These are phyloP conservation scores for Leptographium lundbergii DNA, from an alignment of 2,329 filamentous ascomycete genomes.

Conservation along the genomic window DNA sequence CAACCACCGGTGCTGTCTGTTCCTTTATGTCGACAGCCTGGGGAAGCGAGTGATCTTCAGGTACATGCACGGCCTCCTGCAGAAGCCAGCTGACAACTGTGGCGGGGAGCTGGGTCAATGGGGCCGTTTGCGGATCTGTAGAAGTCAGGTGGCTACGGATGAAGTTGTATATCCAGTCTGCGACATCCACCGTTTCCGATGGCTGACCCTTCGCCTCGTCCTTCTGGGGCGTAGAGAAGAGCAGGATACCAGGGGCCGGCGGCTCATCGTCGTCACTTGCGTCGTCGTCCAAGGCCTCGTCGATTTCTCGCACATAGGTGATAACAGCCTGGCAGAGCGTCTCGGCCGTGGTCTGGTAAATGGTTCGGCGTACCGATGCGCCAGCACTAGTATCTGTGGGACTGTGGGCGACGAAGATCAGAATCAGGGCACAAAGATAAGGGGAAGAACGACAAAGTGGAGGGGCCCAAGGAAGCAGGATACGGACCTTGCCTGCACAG, in stretches of 20 bases:
- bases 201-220: neutral
- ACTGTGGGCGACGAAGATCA: neutral
- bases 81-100: neutral
- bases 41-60: neutral
- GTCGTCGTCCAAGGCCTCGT: neutral
- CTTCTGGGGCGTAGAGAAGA: neutral
- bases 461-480: neutral
- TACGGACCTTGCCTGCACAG: neutral
- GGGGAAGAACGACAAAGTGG: neutral
- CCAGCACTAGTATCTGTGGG: neutral
- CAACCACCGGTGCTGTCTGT: neutral
- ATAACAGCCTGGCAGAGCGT: neutral
- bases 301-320: neutral
- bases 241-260: neutral
- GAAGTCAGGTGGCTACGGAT: neutral
- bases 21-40: neutral
- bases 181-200: neutral
- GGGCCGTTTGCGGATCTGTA: neutral
- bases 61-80: neutral
- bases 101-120: neutral
- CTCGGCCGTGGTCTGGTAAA: neutral
- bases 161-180: conserved; percentile 1
- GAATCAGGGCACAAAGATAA: neutral
- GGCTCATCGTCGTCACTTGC: neutral
- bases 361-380: neutral